These are phyloP conservation scores for Diutina catenulata DNA, from an alignment of 1,139 yeast species.

Conservation along the genomic window DNA sequence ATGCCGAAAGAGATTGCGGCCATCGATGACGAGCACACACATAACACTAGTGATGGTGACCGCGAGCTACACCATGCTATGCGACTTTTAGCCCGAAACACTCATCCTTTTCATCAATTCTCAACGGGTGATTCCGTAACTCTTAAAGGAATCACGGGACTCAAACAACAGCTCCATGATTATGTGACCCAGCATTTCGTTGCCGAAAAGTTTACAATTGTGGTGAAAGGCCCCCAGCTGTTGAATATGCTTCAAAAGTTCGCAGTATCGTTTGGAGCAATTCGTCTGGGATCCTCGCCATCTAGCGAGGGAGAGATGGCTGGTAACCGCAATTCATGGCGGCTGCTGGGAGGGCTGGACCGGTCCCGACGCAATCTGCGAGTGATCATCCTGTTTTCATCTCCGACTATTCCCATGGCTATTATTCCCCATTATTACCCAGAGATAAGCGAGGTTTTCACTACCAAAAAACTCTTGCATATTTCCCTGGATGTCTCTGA, in stretches of 20 bases:
- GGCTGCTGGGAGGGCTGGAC: not conserved
- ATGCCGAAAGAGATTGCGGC: slow-evolving; percentile 43
- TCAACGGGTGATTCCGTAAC: slow-evolving; percentile 28
- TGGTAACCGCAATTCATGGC: slow-evolving; percentile 7
- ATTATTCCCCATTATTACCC: slow-evolving; percentile 6
- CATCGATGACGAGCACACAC: slow-evolving; percentile 52
- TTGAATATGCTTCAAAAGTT: slow-evolving; percentile 41
- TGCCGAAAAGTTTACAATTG: slow-evolving; percentile 38
- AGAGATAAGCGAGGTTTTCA: not conserved
- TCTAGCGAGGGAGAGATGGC: not conserved
- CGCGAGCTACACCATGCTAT: slow-evolving; percentile 48
- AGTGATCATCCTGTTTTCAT: slow-evolving; percentile 6
- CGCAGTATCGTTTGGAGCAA: slow-evolving; percentile 28
- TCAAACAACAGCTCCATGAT: no score
- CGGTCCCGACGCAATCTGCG: not conserved
- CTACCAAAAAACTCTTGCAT: slow-evolving; percentile 13
- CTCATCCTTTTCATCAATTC: slow-evolving; percentile 34
- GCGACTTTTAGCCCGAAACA: slow-evolving; percentile 31
- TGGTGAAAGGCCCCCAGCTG: slow-evolving; percentile 54
- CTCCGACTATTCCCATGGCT: slow-evolving; percentile 6
- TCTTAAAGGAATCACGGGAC: no score
- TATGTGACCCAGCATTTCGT: slow-evolving; percentile 18
- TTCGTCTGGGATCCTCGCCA: not conserved
- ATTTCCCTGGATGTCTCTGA: not conserved
- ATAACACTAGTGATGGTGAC: slow-evolving; percentile 28